Conservation (phyloP, 225 moss, liverwort and hornwort genomes). For the Straminergon stramineum region DNA sequence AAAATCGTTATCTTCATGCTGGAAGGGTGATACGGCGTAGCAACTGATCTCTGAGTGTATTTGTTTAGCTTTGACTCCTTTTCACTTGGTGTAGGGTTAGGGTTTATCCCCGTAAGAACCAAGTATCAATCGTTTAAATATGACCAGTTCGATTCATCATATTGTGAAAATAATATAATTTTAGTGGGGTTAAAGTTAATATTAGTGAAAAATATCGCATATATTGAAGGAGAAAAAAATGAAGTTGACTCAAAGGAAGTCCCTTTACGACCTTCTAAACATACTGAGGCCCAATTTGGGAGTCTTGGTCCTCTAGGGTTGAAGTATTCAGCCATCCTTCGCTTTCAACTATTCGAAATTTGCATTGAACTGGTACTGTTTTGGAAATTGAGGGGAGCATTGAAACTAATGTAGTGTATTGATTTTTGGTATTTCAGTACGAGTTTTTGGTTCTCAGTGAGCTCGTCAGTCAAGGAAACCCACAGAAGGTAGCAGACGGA, state of each 20-base stretch:
- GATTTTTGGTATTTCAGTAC: constrained; percentile 33
- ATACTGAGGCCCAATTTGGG: no score
- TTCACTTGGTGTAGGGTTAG: neutral
- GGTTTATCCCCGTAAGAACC: neutral
- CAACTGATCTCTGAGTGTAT: neutral
- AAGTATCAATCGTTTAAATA: neutral
- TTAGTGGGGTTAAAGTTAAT: no score
- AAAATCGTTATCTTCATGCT: neutral
- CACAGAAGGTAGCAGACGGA: constrained; percentile 66
- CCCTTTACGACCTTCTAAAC: neutral
- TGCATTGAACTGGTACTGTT: neutral
- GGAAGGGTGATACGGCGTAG: neutral
- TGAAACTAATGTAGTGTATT: neutral
- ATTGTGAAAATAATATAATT: neutral
- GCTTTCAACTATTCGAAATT: neutral
- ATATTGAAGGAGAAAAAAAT: no score
- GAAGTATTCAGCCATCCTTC: no score
- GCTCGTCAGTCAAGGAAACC: constrained; percentile 62
- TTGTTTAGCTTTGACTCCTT: no score
- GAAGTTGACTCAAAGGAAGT: neutral
- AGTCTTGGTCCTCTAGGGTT: neutral
- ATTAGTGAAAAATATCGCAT: neutral
- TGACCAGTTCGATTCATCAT: neutral
- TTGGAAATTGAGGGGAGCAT: neutral
- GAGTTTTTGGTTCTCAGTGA: constrained; percentile 77